Evolutionary conservation across 164 flowering plant species (phyloP), one percentile per base, ranked within the genome.

Genomic region (Saururus chinensis): DNA sequence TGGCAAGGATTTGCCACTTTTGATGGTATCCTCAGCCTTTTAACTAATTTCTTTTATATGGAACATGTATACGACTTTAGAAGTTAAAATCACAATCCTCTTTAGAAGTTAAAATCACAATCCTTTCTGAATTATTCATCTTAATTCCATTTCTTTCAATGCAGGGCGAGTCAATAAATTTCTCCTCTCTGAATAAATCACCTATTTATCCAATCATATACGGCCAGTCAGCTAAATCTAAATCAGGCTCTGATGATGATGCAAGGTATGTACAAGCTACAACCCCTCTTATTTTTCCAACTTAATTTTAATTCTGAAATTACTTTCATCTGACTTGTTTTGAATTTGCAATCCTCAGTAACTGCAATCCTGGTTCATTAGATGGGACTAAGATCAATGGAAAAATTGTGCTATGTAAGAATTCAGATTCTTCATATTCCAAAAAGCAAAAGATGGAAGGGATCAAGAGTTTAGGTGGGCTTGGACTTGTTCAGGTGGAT

Each of bases 341-440:
- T 52, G 5, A 16, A 22, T 5, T 40, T 22, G 12, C 7, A 40
- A 54, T 61, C 0, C 63, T 35, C 79, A 90, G 97, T 24, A 71
- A 80, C 22, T 88, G 97, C 72, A 19, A 65, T 22, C 71, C 70
- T 12, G 71, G 60, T 54, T 49, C 84, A 19, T n/a, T 91, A 48
- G 79, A 80, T 19, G 68, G 26, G 6, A 45, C 45, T 21, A 76
- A 73, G 59, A 60, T 88, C 4, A 79, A 79, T 21, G 97, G 96
- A 24, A 86, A 75, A 54, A 88, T 91, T 45, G 82, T 91, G 4
- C 30, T 88, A 0, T 91, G 96, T 57, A 66, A 79, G 7, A 68
- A 77, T 52, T 61, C 73, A 1, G 72, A 79, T 22, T 21, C 41
- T 0, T 6, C 1, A 2, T 78, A 75, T 40, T 53, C 74, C 2